Evolutionary conservation across 805 yeast genomes (phyloP), one percentile per base, ranked within the genome.

Genomic region (Saturnispora dispora): DNA sequence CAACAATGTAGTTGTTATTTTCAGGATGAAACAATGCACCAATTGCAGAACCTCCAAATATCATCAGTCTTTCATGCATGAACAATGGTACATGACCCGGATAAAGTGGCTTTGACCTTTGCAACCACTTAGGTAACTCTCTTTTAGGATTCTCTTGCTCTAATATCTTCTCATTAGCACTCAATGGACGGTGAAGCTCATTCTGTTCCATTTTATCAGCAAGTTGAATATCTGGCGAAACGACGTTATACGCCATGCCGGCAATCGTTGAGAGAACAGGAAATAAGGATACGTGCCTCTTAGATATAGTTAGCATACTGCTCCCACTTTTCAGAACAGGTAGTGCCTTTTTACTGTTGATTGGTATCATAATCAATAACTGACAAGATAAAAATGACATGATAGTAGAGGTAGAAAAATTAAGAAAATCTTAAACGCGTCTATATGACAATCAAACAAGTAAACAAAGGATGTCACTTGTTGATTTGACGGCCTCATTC

Each of bases 81-180:
- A 79, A 77, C 47, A 90, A 70, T 2, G 95, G 95, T 10, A 91
- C 82, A 63, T 89, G 95, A 1, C 87, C 88, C 2, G 83, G 83
- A 65, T 83, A 88, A 40, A 74, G 70, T 1, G 78, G 76, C 33
- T 57, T 62, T 1, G 69, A 65, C 51, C 83, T 63, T 36, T 59
- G 54, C 57, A 76, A 73, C 46, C 57, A 58, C 18, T 65, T 66
- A 37, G 53, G 47, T 5, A 47, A 20, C 22, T 36, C 39, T 5
- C 23, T 27, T 8, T 46, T 47, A 11, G 64, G 17, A 51, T 44
- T 30, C 27, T 37, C 13, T 43, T 47, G 23, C 45, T 20, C 36
- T 49, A 60, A 63, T 62, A 57, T 73, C 39, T 25, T 56, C 58
- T 62, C 64, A 50, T 60, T 50, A 50, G 55, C 48, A 51, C 65